These are phyloP conservation scores for Lindgomyces ingoldianus DNA, from an alignment of 495 filamentous ascomycete species.

Conservation along the genomic window DNA sequence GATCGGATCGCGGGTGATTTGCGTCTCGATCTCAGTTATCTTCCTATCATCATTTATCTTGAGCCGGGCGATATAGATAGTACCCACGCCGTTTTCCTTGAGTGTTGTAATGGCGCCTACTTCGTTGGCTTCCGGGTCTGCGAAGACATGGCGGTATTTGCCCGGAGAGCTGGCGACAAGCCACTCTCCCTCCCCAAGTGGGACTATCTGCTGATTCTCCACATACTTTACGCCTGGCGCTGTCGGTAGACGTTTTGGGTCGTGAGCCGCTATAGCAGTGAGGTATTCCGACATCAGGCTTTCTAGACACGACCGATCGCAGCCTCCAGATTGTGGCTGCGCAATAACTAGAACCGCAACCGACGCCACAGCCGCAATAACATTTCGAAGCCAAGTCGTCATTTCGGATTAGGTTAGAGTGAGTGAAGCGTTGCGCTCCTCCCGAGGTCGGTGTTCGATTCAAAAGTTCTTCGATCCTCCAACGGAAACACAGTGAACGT, in stretches of 20 bases:
- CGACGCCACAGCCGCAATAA: not conserved
- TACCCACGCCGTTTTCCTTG: not conserved
- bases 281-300: constrained; percentile 1
- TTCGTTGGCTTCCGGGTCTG: constrained; percentile 3
- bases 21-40: constrained; percentile 11
- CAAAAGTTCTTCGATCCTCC: too few species aligned
- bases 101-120: constrained; percentile 15
- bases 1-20: constrained; percentile 8
- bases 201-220: constrained; percentile 2
- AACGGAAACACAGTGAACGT: too few species aligned
- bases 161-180: constrained; percentile 1
- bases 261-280: constrained; percentile 3
- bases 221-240: not conserved
- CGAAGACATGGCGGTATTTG: constrained; percentile 15
- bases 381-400: not conserved
- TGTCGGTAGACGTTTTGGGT: not conserved
- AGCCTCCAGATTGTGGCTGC: not conserved
- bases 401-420: not conserved
- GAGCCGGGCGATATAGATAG: constrained; percentile 12
- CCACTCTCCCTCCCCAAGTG: constrained; percentile 10
- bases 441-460: too few species aligned
- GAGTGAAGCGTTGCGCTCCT: too few species aligned
- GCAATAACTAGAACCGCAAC: not conserved
- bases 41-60: not conserved
- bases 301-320: constrained; percentile 2